Percentiles rank a stretch among this genome's conserved stretches.
These are phyloP conservation scores for Arthrobotrys sphaeroides DNA, from an alignment of 2,329 filamentous ascomycete species.

Conservation along the genomic window DNA sequence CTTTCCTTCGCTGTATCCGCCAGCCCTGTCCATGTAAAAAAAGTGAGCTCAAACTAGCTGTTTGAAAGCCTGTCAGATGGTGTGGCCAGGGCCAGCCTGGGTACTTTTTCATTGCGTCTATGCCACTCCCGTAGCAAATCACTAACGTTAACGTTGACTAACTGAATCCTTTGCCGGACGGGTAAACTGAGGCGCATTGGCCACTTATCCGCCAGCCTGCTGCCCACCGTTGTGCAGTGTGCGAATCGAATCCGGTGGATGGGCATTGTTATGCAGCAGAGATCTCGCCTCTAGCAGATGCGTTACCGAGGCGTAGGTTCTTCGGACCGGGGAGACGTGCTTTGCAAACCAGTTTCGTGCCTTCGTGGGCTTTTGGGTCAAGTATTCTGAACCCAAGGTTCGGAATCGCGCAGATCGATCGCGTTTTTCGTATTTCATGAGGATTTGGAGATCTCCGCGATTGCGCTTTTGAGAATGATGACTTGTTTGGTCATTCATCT, in stretches of 20 bases:
- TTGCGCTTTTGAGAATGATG: no score
- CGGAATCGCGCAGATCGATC: neutral
- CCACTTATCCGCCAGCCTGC: no score
- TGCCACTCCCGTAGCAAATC: neutral
- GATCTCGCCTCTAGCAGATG: conserved; percentile 42
- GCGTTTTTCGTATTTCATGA: neutral
- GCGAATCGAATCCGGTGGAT: neutral
- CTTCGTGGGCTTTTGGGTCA: neutral
- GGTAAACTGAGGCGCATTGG: conserved; percentile 3
- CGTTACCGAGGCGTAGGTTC: conserved; percentile 33
- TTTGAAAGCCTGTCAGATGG: conserved; percentile 32
- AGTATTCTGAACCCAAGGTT: neutral
- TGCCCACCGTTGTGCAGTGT: neutral
- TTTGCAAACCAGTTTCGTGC: neutral
- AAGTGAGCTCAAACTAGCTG: conserved; percentile 22
- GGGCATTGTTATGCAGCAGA: conserved; percentile 35
- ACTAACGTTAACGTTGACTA: no score
- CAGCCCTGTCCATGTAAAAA: conserved; percentile 26
- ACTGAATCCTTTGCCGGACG: neutral
- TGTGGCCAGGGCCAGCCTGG: neutral
- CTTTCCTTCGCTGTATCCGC: conserved; percentile 3
- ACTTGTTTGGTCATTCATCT: no score
- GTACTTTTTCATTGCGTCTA: neutral
- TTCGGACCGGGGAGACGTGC: neutral
- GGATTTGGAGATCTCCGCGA: no score